phyloP scores from a whole-genome alignment of 2,329 filamentous ascomycete species.

The Fusarium drepaniforme region DNA sequence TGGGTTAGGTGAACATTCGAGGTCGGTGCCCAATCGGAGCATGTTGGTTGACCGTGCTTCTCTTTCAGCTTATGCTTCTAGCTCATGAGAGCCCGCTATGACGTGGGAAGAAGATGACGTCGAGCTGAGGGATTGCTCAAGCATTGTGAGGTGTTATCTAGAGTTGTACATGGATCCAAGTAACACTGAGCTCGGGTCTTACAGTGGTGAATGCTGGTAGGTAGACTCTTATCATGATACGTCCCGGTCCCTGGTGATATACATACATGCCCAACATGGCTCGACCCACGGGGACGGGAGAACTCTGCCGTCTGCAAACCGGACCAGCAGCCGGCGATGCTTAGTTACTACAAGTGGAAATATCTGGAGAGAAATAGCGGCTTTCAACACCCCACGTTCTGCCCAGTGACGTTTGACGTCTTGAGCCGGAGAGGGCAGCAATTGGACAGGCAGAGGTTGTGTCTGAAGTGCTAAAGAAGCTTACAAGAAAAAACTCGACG shows the following conservation, averaged over 20 bases:
- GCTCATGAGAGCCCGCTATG: conserved; percentile 1
- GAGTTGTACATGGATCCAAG: neutral
- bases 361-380: conserved; percentile 25
- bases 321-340: neutral
- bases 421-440: conserved; percentile 20
- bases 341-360: conserved; percentile 31
- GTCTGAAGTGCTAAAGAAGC: too few species aligned
- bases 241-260: neutral
- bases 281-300: neutral
- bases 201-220: neutral
- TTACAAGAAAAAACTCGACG: conserved; percentile 9
- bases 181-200: neutral
- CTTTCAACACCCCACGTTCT: conserved; percentile 26
- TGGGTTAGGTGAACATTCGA: neutral
- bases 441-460: conserved; percentile 12
- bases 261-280: neutral
- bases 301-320: neutral
- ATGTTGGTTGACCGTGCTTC: neutral
- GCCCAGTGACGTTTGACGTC: conserved; percentile 22
- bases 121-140: neutral
- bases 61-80: neutral
- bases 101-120: conserved; percentile 1
- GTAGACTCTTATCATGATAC: conserved; percentile 1
- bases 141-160: neutral
- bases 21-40: conserved; percentile 16